Evolutionary conservation across 2,329 filamentous ascomycete species (phyloP), one percentile per base, ranked within the genome.

Genomic region (Colletotrichum sp.): DNA sequence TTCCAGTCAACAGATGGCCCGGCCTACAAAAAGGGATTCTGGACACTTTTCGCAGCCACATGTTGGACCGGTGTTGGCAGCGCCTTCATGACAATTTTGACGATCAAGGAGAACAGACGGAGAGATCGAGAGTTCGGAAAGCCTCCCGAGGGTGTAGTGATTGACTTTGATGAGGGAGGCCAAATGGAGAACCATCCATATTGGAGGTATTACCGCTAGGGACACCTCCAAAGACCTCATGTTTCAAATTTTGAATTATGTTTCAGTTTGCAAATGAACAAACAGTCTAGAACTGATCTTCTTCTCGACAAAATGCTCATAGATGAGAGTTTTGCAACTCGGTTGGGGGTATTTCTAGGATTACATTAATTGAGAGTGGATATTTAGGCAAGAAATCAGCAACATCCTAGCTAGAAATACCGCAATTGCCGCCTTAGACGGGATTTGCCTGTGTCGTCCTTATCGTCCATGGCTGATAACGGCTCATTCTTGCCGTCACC

Each of bases 121-220:
- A 71, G 78, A 13, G 72, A 82, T n/a, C 55, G 55, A n/a, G 39
- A 72, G n/a, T 72, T 36, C 12, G 73, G 73, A 28, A 75, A 57
- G 3, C 69, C 73, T 1, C 73, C 73, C 12, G 18, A 63, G 16
- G 69, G 44, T 15, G n/a, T 72, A 1, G 69, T 75, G 1, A 68
- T 72, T 24, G 73, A 75, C 18, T 75, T 67, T 24, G 73, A 75
- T 1, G 73, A 75, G 26, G 69, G 59, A 12, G 73, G 73, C 1
- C 69, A 72, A 44, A 72, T 75, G 73, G 73, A 75, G n/a, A 57
- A 72, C 5, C 73, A 75, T 55, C 63, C 68, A 4, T 72, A 72
- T 13, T 75, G 73, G 73, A 72, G 73, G 10, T 75, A 72, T 28
- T 75, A 75, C 36, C 32, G 21, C 6, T 75, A 24, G 9, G 21